Base-by-base conservation (phyloP, 805 yeast genomes). In the Wickerhamiella bombiphila region DNA sequence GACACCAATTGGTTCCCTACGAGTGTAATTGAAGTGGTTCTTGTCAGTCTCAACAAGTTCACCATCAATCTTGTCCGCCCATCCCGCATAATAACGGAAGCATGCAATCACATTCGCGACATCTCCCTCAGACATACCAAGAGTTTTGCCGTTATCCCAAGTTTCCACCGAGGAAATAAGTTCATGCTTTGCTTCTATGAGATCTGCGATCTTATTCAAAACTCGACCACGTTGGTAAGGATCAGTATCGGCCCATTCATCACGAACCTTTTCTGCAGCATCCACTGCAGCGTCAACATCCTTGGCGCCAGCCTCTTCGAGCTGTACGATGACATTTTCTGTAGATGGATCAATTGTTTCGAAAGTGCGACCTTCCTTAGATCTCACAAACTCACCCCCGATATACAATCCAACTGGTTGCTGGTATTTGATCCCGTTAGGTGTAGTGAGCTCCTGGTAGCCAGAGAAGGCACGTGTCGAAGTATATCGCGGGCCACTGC, bases 1-100 rank as follows among this genome's bases (percentile, higher is more conserved):
- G 34, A 86, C 95, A 57, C 95, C 96, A 52, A 81, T 65, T 42
- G 96, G 94, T 62, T 85, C 94, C 60, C 79, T 78, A 59, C 75
- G 73, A 47, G 88, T 76, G 63, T 77, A 82, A 44, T 72, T 72
- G 58, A 85, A 74, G 60, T 80, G 81, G 36, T 73, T 63, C 41
- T 61, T 58, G 45, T 86, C 88, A 36, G 93, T 76, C 58, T 81
- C 81, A 41, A 81, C 69, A 41, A 76, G 60, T 47, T 74, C 68
- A 51, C 94, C 95, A 48, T 67, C 70, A 47, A 80, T 63, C 66
- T 86, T 85, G 64, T 83, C 95, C 52, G 93, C 82, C 74, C 74
- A 81, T 46, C 95, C 95, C 41, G 86, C 94, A 58, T 81, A 76
- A 47, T 85, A 76, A 63, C 88, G 74, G 58, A 82, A 61, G 57